phyloP scores from a whole-genome alignment of 2,329 filamentous ascomycete genomes.

The Lachnellula hyalina region DNA sequence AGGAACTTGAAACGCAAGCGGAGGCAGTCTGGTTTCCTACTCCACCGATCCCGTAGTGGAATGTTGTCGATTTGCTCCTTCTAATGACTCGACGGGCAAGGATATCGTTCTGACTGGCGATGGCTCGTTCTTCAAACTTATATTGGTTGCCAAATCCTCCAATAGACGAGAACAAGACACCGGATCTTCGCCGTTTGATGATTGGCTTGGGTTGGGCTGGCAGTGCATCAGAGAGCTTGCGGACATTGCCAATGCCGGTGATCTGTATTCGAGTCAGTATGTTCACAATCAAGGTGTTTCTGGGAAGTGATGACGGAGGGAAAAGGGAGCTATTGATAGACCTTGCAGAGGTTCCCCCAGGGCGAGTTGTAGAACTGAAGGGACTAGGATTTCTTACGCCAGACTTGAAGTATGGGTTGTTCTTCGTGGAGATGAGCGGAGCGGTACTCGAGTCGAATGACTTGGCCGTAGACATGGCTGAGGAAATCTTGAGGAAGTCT shows the following conservation, averaged over 20 bases:
- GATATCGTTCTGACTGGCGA: background rate
- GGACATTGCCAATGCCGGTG: constrained; percentile 13
- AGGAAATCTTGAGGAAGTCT: background rate
- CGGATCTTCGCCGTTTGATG: background rate
- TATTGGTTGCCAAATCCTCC: constrained; percentile 13
- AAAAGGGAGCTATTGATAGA: too few relatives aligned
- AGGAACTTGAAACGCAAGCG: background rate
- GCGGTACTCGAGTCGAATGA: background rate
- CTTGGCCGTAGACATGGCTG: background rate
- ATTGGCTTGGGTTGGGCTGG: background rate
- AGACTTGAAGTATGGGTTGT: constrained; percentile 7
- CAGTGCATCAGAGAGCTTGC: background rate
- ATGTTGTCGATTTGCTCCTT: background rate
- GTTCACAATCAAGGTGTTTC: too few relatives aligned
- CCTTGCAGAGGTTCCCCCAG: too few relatives aligned
- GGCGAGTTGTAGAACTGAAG: too few relatives aligned
- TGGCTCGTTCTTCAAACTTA: constrained; percentile 7
- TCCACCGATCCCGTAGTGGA: constrained; percentile 20
- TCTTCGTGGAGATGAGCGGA: background rate
- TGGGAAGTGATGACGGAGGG: too few relatives aligned
- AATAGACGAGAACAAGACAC: constrained; percentile 10
- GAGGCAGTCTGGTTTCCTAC: constrained; percentile 18
- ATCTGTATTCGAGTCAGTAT: too few relatives aligned
- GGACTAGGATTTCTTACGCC: constrained; percentile 6
- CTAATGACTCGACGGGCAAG: background rate